A percentile compares a stretch with the other conserved stretches of the same genome.
These are phyloP conservation scores for Populus tomentosa DNA, from an alignment of 441 rosid species.

Conservation along the genomic window DNA sequence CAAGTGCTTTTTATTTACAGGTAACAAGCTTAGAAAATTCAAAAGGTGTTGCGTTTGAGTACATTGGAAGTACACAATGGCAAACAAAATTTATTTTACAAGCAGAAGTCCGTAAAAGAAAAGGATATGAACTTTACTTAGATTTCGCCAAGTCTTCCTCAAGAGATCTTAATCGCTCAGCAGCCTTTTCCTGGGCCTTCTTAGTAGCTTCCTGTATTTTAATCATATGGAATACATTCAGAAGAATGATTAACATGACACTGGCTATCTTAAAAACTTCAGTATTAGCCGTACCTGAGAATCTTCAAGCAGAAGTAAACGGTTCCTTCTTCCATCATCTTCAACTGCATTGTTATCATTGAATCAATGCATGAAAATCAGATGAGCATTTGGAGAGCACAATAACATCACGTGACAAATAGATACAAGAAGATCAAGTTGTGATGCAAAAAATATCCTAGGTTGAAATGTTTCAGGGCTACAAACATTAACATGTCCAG, in stretches of 20 bases:
- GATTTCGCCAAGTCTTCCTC: slow-evolving; percentile 80
- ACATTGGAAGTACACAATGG: not conserved
- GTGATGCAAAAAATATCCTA: not conserved
- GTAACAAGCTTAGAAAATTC: not conserved
- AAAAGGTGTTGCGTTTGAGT: not conserved
- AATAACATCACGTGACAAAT: not conserved
- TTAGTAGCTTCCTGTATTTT: slow-evolving; percentile 60
- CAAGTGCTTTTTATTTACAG: not conserved
- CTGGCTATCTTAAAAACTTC: not conserved
- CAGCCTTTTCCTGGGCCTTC: slow-evolving; percentile 72
- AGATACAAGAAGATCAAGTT: not conserved
- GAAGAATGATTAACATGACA: not conserved
- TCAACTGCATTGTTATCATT: slow-evolving; percentile 23
- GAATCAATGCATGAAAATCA: slow-evolving; percentile 10
- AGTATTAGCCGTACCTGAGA: slow-evolving; percentile 58
- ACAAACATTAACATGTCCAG: not conserved
- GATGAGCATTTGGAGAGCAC: not conserved
- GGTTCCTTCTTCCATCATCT: slow-evolving; percentile 57
- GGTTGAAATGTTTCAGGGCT: not conserved
- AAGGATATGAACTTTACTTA: slow-evolving; percentile 38
- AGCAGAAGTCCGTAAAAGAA: not conserved
- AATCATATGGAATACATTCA: not conserved
- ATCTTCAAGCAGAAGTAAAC: slow-evolving; percentile 70
- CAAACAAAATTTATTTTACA: not conserved
- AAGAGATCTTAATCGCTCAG: slow-evolving; percentile 62